A percentile compares a stretch with the other conserved stretches of the same genome.
Conservation (phyloP, 2,329 filamentous ascomycete species). For the Neodidymelliopsis sp. region DNA sequence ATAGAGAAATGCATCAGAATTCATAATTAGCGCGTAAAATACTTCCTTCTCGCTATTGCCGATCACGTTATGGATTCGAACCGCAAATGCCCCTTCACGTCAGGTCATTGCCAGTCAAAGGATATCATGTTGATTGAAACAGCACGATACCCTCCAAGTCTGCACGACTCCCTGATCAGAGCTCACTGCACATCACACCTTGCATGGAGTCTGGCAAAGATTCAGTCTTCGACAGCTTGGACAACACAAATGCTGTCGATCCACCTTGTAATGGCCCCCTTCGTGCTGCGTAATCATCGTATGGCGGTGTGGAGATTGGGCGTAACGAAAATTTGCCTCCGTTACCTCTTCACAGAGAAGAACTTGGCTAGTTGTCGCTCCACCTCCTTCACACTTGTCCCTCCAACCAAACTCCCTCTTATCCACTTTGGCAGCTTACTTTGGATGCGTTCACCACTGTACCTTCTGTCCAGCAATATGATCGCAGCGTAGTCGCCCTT, state of each 20-base stretch:
- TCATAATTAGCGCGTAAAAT: no score
- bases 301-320: slow-evolving; percentile 10
- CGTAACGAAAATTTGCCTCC: slow-evolving; percentile 8
- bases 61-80: no score
- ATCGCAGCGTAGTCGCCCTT: slow-evolving; percentile 89
- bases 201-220: slow-evolving; percentile 1
- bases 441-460: slow-evolving; percentile 75
- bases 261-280: background rate
- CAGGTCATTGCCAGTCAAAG: no score
- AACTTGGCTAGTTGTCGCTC: slow-evolving; percentile 47
- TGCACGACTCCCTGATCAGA: background rate
- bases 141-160: background rate
- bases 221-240: slow-evolving; percentile 3
- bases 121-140: no score
- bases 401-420: slow-evolving; percentile 65
- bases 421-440: slow-evolving; percentile 92
- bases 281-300: slow-evolving; percentile 4
- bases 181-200: background rate
- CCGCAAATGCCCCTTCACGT: no score
- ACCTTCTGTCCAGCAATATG: slow-evolving; percentile 81
- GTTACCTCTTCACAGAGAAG: slow-evolving; percentile 42
- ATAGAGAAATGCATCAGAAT: no score
- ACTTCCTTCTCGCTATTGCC: no score
- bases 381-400: slow-evolving; percentile 55
- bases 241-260: background rate